Conservation (phyloP, 2,329 filamentous ascomycete genomes). For the Myriosclerotinia duriaeana region DNA sequence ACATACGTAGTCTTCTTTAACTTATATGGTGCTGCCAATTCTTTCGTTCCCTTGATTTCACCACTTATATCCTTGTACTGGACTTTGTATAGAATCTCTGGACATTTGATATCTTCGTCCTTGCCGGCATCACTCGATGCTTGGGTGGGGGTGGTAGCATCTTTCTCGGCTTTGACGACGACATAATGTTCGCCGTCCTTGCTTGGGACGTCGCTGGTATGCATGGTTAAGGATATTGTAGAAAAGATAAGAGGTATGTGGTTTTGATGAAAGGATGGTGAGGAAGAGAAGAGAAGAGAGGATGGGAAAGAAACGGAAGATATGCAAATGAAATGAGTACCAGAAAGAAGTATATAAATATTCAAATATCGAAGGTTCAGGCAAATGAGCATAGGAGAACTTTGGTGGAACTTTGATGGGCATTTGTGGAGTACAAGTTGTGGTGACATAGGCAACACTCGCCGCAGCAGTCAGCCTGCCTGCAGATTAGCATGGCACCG, state of each 20-base stretch:
- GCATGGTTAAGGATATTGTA: slow-evolving; percentile 22
- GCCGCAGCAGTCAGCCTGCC: slow-evolving; percentile 22
- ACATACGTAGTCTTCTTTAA: slow-evolving; percentile 30
- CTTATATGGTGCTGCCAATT: slow-evolving; percentile 31
- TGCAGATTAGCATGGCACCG: background rate
- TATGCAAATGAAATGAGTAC: background rate
- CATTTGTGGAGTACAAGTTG: slow-evolving; percentile 13
- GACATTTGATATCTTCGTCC: slow-evolving; percentile 27
- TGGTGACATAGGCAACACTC: slow-evolving; percentile 16
- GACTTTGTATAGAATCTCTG: slow-evolving; percentile 32
- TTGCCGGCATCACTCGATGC: slow-evolving; percentile 25
- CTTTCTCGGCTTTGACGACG: slow-evolving; percentile 28
- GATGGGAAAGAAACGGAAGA: background rate
- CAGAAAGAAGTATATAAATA: background rate
- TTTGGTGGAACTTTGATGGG: background rate
- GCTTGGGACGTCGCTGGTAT: slow-evolving; percentile 9
- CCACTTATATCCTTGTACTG: slow-evolving; percentile 32
- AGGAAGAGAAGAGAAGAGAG: background rate
- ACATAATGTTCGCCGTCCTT: slow-evolving; percentile 29
- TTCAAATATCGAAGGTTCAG: background rate
- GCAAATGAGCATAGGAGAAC: background rate
- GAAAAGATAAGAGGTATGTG: background rate
- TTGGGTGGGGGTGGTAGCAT: slow-evolving; percentile 17
- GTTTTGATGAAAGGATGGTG: background rate
- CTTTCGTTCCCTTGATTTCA: slow-evolving; percentile 32